Percentiles rank a stretch among this genome's conserved stretches.
Evolutionary conservation across 2,329 filamentous ascomycete species (phyloP).

Genomic region (Botrytis squamosa): DNA sequence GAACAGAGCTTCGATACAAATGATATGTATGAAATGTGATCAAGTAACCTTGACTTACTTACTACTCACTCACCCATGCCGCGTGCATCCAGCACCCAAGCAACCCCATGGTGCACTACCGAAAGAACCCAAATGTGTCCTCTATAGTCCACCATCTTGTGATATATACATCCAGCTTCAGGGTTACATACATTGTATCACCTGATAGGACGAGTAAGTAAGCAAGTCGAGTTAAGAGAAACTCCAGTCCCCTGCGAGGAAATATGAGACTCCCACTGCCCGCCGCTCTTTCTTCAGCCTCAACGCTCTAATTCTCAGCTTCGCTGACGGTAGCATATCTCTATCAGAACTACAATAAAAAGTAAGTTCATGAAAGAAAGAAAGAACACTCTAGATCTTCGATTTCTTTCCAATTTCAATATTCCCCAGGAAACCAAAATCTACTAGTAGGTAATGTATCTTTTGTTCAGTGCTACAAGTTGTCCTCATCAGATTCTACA

Average conservation of each 20-base stretch:
- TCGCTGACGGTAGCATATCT: neutral
- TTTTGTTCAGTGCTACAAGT: neutral
- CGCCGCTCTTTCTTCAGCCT: neutral
- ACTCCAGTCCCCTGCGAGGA: neutral
- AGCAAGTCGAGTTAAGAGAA: neutral
- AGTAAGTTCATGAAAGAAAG: neutral
- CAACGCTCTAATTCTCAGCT: neutral
- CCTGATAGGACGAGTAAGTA: neutral
- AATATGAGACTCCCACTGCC: neutral
- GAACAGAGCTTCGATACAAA: neutral
- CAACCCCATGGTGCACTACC: neutral
- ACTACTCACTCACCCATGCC: neutral
- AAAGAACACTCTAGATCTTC: neutral
- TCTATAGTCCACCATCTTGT: neutral
- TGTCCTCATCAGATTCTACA: neutral
- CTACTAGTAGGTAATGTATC: neutral
- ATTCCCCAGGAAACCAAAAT: neutral
- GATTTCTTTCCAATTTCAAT: neutral
- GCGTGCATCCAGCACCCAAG: neutral
- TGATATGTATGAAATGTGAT: neutral
- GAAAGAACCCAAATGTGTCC: neutral
- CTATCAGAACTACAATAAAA: neutral
- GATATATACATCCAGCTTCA: neutral
- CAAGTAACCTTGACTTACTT: neutral
- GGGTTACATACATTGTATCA: neutral